Base-by-base conservation (phyloP, 2,329 filamentous ascomycete genomes). In the Triangularia setosa region DNA sequence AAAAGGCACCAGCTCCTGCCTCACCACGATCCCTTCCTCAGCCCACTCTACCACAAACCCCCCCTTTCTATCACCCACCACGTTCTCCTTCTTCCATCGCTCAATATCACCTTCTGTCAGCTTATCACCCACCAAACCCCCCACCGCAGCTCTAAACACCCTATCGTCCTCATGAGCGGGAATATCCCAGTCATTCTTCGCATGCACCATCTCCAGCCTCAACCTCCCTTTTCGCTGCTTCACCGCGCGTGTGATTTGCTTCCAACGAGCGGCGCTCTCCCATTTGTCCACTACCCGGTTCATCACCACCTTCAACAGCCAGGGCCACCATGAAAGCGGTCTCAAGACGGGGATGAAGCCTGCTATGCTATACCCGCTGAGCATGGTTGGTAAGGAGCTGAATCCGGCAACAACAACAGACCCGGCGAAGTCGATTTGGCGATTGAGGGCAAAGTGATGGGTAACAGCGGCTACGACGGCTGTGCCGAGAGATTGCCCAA, bases 401-500 rank as follows among this genome's bases (percentile, higher is more conserved):
- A 97, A 97, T 0, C 88, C 87, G 0, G 93, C 89, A 4, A 96
- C 85, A 12, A 97, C 84, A 23, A 97, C 80, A 2, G 96, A 81
- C 16, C 90, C 90, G 0, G 91, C 92, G 72, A 96, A 96, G 27
- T 90, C 86, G 54, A 87, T 79, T 4, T 81, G 83, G 61, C 80
- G 60, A 11, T 62, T 48, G n/a, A 54, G 18, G 2, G 86, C 83
- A 71, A 90, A 93, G 62, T 87, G 83, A 71, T 96, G 88, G 1
- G 87, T 88, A 1, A 91, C 87, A 2, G 87, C 93, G 55, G 88
- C 84, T 5, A 89, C 87, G 1, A 97, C 91, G 0, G 91, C 93
- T 0, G 94, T 97, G 24, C 94, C 94, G 0, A 98, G 83, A 71
- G 90, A 95, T 71, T 97, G 93, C 18, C 93, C 94, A 2, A 96